Percentiles rank a stretch among this genome's conserved stretches.
Evolutionary conservation across 345 rosid species (phyloP).

Genomic region (Excoecaria cochinchinensis): DNA sequence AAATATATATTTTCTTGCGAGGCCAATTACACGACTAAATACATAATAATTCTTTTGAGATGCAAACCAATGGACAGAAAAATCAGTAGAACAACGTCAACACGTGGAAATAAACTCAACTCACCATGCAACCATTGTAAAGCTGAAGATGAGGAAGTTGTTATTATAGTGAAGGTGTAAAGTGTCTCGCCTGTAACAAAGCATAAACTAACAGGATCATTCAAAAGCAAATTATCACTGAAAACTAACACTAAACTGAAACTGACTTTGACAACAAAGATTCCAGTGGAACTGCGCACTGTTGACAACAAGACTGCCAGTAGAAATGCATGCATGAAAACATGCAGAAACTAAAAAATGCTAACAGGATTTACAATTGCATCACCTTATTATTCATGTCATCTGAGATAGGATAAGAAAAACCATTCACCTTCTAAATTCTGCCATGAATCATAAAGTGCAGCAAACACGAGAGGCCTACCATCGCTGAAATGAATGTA

Average conservation of each 20-base stretch:
- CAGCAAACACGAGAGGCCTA: conserved; percentile 87
- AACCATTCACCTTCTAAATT: conserved; percentile 57
- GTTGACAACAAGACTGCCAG: background rate
- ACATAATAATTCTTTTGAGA: background rate
- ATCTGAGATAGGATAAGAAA: background rate
- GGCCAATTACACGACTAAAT: background rate
- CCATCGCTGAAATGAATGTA: conserved; percentile 82
- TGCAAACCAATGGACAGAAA: background rate
- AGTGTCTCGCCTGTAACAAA: conserved; percentile 67
- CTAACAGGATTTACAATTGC: background rate
- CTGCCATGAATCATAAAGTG: conserved; percentile 83
- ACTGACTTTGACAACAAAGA: background rate
- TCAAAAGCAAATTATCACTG: background rate
- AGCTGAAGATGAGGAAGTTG: conserved; percentile 68
- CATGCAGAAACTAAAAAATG: background rate
- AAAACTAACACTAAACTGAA: background rate
- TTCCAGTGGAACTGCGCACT: conserved; percentile 1
- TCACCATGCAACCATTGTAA: conserved; percentile 88
- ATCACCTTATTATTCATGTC: background rate
- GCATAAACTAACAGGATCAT: background rate
- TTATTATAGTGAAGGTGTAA: conserved; percentile 71
- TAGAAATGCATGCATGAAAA: background rate
- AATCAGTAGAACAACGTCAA: conserved; percentile 2
- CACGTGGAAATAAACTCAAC: conserved; percentile 25
- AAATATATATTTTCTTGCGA: background rate